Base-by-base conservation (phyloP, 345 rosid genomes). In the Firmiana major region DNA sequence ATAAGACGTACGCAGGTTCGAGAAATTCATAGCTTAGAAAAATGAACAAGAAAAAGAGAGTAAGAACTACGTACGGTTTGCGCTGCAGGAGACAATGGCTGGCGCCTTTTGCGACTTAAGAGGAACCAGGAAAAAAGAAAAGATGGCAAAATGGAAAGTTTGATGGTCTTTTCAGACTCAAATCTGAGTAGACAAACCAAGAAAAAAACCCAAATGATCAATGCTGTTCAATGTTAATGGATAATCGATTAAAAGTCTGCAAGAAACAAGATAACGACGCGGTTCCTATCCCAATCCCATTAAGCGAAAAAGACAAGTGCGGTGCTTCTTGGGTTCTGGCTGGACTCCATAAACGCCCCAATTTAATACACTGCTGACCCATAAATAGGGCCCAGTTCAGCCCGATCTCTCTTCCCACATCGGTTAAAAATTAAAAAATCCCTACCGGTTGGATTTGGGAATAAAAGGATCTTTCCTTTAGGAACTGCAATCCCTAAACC, bases 281-380 rank as follows among this genome's bases (percentile, higher is more conserved):
- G 8, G 31, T 22, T 57, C 9, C 5, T 0, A 57, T 57, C 28
- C 62, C 5, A 22, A 57, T 57, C 28, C 62, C 5, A 22, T 9
- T 31, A 57, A 57, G 62, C 62, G 60, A 26, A 55, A 95, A 3
- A 6, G 6, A 38, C 6, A 17, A 17, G 19, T n/a, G 5, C 21
- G 8, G 55, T 5, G 55, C n/a, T 16, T 51, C 21, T 40, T 48
- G 51, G 51, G 51, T 48, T 48, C 7, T 49, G 54, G n/a, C 7
- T 49, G 54, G n/a, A 7, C n/a, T 49, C 7, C 7, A 19, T 0
- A 9, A 53, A 6, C 24, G 6, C 15, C 62, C 6, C 26, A n/a
- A 21, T 16, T 55, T 54, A 19, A n/a, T n/a, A 8, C 12, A n/a
- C 1, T 1, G 0, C 7, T 12, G 15, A 31, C 62, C 62, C 26